Percentiles rank a stretch among this genome's conserved stretches.
Conservation (phyloP, 2,329 filamentous ascomycete species). For the Microcyclosporella mali region DNA sequence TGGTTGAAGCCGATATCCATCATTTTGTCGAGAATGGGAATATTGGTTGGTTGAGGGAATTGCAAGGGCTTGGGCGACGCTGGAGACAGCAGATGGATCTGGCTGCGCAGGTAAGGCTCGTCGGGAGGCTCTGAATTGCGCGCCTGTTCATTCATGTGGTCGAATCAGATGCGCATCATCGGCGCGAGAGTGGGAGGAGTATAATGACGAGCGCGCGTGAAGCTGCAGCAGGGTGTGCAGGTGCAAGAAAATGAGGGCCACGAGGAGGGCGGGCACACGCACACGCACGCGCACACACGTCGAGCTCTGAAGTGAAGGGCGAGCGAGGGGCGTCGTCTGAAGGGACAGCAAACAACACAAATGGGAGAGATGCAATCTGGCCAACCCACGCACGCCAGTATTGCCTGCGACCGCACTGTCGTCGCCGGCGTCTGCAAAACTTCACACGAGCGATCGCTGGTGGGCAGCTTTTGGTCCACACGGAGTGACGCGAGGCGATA, state of each 20-base stretch:
- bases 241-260: neutral
- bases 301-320: no score
- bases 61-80: conserved; percentile 66
- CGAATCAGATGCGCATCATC: conserved; percentile 10
- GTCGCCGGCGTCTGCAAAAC: no score
- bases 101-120: conserved; percentile 58
- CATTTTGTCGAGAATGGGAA: conserved; percentile 64
- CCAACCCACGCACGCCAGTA: no score
- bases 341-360: no score
- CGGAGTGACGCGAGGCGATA: no score
- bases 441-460: no score
- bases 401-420: no score
- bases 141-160: conserved; percentile 21
- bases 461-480: no score
- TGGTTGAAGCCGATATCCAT: conserved; percentile 68
- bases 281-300: no score
- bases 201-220: neutral
- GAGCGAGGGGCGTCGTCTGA: no score
- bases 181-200: neutral
- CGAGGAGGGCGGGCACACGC: neutral
- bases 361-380: no score
- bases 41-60: conserved; percentile 60
- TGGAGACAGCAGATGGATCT: conserved; percentile 54
- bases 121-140: conserved; percentile 36
- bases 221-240: neutral